A percentile compares a stretch with the other conserved stretches of the same genome.
Conservation (phyloP, 495 filamentous ascomycete species). For the Friedmanniomyces simplex region DNA sequence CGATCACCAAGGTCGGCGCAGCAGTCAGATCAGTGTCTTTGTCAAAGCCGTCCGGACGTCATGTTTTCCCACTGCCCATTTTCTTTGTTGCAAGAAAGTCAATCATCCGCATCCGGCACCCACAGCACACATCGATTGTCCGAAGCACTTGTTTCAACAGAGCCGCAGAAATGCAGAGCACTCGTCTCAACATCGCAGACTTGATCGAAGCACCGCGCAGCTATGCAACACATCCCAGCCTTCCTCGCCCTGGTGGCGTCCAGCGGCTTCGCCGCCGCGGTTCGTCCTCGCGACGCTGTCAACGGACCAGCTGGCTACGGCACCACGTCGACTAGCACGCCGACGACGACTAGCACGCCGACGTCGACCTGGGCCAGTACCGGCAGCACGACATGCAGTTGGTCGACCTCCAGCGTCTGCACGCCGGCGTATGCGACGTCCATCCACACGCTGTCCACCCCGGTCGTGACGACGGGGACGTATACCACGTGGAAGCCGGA, state of each 20-base stretch:
- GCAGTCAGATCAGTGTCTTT: too few relatives aligned
- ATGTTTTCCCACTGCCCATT: too few relatives aligned
- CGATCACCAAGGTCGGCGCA: too few relatives aligned
- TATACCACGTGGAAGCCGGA: not conserved
- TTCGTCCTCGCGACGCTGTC: not conserved
- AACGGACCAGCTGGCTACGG: not conserved
- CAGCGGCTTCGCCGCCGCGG: slow-evolving; percentile 1
- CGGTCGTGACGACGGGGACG: not conserved
- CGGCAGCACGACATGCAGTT: not conserved
- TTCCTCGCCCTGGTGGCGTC: not conserved
- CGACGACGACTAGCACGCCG: not conserved
- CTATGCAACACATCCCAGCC: not conserved
- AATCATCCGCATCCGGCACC: not conserved
- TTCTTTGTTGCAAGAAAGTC: not conserved
- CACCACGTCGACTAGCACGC: not conserved
- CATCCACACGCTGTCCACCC: not conserved
- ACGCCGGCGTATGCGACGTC: not conserved
- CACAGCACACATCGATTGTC: not conserved
- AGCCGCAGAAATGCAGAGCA: not conserved
- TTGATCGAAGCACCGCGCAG: not conserved
- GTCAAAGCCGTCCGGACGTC: too few relatives aligned
- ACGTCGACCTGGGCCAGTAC: not conserved
- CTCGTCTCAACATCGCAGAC: not conserved
- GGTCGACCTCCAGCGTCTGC: not conserved
- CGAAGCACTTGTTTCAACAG: not conserved